Conservation (phyloP, 2,329 filamentous ascomycete species). For the Fusarium zealandicum region DNA sequence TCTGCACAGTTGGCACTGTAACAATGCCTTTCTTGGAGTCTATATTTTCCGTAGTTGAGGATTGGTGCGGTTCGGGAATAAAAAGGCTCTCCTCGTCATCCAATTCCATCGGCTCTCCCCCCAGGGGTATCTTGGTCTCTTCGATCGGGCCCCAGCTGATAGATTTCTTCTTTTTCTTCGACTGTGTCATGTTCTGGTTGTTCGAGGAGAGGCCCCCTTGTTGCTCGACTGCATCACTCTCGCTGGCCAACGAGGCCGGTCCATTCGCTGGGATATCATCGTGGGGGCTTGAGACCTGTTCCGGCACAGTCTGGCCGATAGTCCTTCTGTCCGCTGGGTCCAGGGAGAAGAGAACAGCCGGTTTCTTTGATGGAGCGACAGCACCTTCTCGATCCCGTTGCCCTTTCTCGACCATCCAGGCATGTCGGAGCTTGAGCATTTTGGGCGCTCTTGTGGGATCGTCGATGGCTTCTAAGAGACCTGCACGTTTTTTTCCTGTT, state of each 20-base stretch:
- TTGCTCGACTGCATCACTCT: slow-evolving; percentile 16
- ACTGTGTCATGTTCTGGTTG: not conserved
- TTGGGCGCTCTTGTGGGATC: slow-evolving; percentile 53
- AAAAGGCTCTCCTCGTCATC: slow-evolving; percentile 38
- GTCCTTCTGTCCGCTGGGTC: slow-evolving; percentile 33
- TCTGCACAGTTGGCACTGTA: not conserved
- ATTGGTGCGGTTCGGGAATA: slow-evolving; percentile 10
- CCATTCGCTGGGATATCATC: slow-evolving; percentile 20
- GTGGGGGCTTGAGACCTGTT: not conserved
- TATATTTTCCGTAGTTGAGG: not conserved
- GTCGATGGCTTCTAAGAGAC: slow-evolving; percentile 49
- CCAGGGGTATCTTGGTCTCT: slow-evolving; percentile 34
- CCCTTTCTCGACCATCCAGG: slow-evolving; percentile 52
- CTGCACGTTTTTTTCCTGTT: slow-evolving; percentile 46
- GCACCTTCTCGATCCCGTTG: slow-evolving; percentile 54
- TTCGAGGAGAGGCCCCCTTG: not conserved
- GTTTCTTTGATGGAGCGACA: slow-evolving; percentile 47
- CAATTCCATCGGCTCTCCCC: slow-evolving; percentile 34
- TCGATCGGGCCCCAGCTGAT: slow-evolving; percentile 37
- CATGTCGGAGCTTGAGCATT: slow-evolving; percentile 47
- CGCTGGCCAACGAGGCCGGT: not conserved
- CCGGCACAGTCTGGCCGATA: not conserved
- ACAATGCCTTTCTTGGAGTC: not conserved
- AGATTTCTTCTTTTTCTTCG: slow-evolving; percentile 40
- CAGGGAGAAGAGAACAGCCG: slow-evolving; percentile 42